Evolutionary conservation across 768 basidiomycete genomes (phyloP).

Genomic region (Suillus tomentosus): DNA sequence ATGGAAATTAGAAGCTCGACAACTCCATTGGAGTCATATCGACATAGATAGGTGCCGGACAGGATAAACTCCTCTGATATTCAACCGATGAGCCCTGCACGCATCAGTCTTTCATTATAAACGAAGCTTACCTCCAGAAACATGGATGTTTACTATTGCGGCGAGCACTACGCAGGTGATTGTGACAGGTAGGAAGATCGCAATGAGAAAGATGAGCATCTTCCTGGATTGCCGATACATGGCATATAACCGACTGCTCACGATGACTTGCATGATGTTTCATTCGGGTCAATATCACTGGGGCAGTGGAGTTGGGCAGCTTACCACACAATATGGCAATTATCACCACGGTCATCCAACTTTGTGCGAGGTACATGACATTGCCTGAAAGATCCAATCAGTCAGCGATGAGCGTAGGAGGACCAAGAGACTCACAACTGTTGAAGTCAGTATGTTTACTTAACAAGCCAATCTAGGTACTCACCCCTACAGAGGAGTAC

Average conservation of each 20-base stretch:
- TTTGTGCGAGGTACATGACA: background rate
- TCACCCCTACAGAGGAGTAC: constrained; percentile 3
- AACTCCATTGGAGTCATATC: background rate
- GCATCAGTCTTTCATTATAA: background rate
- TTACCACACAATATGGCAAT: background rate
- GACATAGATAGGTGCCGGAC: background rate
- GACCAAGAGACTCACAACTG: background rate
- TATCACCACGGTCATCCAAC: background rate
- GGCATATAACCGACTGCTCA: background rate
- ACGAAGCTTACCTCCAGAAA: background rate
- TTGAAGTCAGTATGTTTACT: background rate
- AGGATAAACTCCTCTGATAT: background rate
- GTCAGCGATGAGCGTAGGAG: background rate
- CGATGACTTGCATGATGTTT: background rate
- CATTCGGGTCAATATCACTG: background rate
- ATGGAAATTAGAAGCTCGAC: background rate
- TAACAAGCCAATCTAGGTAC: background rate
- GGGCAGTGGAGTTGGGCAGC: background rate
- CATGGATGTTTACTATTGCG: background rate
- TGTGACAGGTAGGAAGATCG: background rate
- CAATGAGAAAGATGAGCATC: constrained; percentile 4
- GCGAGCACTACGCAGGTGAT: background rate
- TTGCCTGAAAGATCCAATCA: background rate
- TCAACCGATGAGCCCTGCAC: background rate
- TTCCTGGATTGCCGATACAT: constrained; percentile 1